Percentiles rank a stretch among this genome's conserved stretches.
phyloP scores from a whole-genome alignment of 768 basidiomycete genomes.

The Punctularia strigosozonata region DNA sequence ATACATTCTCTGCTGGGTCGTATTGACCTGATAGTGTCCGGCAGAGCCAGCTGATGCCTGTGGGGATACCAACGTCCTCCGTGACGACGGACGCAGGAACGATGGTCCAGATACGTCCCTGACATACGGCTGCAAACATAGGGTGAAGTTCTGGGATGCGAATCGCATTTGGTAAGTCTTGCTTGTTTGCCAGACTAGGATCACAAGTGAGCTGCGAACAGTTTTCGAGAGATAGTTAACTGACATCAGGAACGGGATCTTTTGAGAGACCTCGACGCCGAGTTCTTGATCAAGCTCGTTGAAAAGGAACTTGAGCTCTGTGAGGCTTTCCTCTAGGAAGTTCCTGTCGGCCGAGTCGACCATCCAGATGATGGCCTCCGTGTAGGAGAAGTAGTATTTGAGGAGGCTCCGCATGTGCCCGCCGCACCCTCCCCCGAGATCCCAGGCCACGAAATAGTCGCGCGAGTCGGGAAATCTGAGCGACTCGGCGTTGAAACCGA shows the following conservation, averaged over 20 bases:
- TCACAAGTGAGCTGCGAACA: background rate
- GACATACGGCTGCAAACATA: conserved; percentile 22
- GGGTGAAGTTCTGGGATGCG: conserved; percentile 32
- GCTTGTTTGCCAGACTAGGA: conserved; percentile 42
- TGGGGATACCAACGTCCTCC: conserved; percentile 4
- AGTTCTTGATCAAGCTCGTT: background rate
- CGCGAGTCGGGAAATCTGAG: background rate
- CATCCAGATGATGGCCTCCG: conserved; percentile 54
- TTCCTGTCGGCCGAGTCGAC: conserved; percentile 45
- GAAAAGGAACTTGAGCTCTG: conserved; percentile 32
- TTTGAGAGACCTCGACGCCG: conserved; percentile 26
- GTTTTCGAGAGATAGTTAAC: background rate
- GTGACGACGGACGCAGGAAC: conserved; percentile 16
- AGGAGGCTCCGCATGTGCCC: background rate
- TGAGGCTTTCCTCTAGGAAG: conserved; percentile 37
- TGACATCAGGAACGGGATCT: conserved; percentile 5
- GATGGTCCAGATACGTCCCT: background rate
- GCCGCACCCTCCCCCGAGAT: background rate
- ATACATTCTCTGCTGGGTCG: conserved; percentile 22
- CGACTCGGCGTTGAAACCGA: background rate
- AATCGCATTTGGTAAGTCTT: conserved; percentile 42
- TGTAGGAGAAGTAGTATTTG: conserved; percentile 27
- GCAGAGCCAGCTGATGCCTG: background rate
- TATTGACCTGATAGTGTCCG: conserved; percentile 15
- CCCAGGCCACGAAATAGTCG: background rate